Evolutionary conservation across 1,284 basidiomycete species (phyloP).

Genomic region (Trichosporon sp.): DNA sequence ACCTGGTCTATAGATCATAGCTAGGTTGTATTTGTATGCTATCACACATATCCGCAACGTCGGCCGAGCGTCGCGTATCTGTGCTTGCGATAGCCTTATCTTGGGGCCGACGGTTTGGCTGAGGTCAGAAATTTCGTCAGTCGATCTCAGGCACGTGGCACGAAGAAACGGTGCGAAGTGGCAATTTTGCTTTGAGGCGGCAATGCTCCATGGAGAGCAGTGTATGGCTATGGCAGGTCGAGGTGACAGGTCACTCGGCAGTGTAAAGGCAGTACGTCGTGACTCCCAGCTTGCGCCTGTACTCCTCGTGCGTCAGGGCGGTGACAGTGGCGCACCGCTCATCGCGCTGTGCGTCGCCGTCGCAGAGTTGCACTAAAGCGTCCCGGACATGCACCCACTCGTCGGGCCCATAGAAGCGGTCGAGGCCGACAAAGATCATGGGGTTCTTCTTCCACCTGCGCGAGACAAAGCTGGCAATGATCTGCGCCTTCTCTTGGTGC

Average conservation of each 20-base stretch:
- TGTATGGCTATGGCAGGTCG: no score
- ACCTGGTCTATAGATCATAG: not conserved
- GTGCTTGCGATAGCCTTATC: no score
- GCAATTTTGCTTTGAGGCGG: not conserved
- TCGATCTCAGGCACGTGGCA: not conserved
- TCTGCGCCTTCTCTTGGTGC: not conserved
- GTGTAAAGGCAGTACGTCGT: not conserved
- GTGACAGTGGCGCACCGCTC: not conserved
- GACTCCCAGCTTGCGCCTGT: not conserved
- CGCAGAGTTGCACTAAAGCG: not conserved
- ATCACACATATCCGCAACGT: not conserved
- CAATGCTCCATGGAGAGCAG: not conserved
- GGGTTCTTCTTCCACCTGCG: not conserved
- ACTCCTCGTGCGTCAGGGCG: not conserved
- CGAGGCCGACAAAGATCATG: not conserved
- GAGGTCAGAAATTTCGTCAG: not conserved
- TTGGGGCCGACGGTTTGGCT: not conserved
- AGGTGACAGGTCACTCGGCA: not conserved
- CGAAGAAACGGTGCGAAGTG: not conserved
- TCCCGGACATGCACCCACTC: not conserved
- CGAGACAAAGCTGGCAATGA: not conserved
- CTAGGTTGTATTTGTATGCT: constrained; percentile 6
- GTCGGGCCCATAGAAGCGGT: not conserved
- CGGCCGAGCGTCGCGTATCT: no score
- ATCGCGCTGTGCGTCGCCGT: not conserved